Base-by-base conservation (phyloP, 2,329 filamentous ascomycete species). In the Neocucurbitaria cava region DNA sequence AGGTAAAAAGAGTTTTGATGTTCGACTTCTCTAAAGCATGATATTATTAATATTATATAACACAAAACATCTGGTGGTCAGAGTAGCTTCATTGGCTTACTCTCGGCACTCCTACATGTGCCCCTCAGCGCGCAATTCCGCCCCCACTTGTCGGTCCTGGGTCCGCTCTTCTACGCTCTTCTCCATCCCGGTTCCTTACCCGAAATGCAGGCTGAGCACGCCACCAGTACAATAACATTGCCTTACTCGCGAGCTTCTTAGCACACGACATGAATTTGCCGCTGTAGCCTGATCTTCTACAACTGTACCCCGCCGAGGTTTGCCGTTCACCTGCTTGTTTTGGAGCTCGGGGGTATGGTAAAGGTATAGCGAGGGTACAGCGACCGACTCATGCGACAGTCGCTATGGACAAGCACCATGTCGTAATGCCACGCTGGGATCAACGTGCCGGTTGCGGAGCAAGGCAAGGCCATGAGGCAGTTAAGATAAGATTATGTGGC, bases 61-160 rank as follows among this genome's bases (percentile, higher is more conserved):
- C 8, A 39, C 5, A 11, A 39, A 24, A 11, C 2, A 9, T 39
- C 5, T 17, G 38, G 3, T 7, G 13, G 10, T 41, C 20, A 15
- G 10, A 18, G 24, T 30, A 41, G 6, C 47, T 28, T 49, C 26
- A 44, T 33, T 26, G 24, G 18, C 31, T n/a, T n/a, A n/a, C n/a
- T 35, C 28, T 56, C 54, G 42, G 48, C 17, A 52, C 30, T 49
- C 30, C 49, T 45, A 48, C 49, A 33, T 33, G 11, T 58, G 49
- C 55, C 54, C 58, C 56, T 57, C 51, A 56, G 56, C 65, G 62
- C 62, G 48, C 52, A 59, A 38, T 53, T 66, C 65, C 66, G 66
- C 54, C 46, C 23, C 30, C 26, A 49, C 43, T 35, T 45, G 41
- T 49, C 54, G 43, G 39, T 50, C 44, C n/a, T n/a, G n/a, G n/a